Base-by-base conservation (phyloP, 148 eudicot genomes). In the Suaeda aralocaspica region DNA sequence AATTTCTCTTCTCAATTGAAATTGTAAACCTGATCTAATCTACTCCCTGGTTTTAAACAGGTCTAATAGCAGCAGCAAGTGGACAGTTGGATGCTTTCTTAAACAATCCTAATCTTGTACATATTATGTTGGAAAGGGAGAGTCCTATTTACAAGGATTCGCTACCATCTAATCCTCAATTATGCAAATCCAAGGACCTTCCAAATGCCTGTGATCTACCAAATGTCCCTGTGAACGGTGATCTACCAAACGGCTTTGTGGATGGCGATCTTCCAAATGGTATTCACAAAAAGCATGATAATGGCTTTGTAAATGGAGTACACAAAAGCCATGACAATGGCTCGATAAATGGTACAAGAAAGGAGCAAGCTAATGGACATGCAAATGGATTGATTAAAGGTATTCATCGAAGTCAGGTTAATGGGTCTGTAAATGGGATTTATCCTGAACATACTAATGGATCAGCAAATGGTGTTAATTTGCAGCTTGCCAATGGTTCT, bases 21-120 rank as follows among this genome's bases (percentile, higher is more conserved):
- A n/a, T n/a, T n/a, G n/a, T n/a, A n/a, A 64, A 31, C 28, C 14
- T 62, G 29, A 50, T 34, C 49, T 59, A 53, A 64, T 51, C 59
- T 50, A 28, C 1, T 21, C 42, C 59, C 34, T n/a, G 36, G 34
- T 52, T 36, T 7, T 59, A 26, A 73, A 78, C 77, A 93, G 98
- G 97, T 59, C 85, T 93, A 26, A 84, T 93, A 74, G 93, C 97
- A 56, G 97, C 97, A 58, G 89, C 99, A 65, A 67, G 79, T 6
- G 93, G 89, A 3, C 99, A 87, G 66, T 68, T 94, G 78, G 96
- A 87, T 75, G 66, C 79, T 28, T 26, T 82, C 15, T 62, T 94
- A 46, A 82, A 81, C 45, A 73, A 49, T 30, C 73, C 73, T 16
- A 28, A 30, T 33, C 9, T 60, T 42, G 68, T 66, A 67, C 75